phyloP scores from a whole-genome alignment of 371 early-diverging fungal genomes.

The Rhizopus sp. region DNA sequence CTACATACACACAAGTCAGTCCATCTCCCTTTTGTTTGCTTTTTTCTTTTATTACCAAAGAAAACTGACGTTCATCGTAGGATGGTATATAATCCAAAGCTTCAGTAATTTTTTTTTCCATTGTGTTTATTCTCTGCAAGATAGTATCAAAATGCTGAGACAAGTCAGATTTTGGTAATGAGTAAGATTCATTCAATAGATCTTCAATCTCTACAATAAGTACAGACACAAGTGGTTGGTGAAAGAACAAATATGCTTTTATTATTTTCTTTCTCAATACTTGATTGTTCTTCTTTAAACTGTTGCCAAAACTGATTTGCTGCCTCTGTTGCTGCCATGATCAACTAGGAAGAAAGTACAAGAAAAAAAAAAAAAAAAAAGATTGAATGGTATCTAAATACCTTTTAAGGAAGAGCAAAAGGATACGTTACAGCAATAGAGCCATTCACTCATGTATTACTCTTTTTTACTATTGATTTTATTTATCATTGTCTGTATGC shows the following conservation, averaged over 20 bases:
- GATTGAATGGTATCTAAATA: background rate
- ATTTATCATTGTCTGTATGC: too few relatives aligned
- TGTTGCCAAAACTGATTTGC: slow-evolving; percentile 40
- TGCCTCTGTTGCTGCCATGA: slow-evolving; percentile 36
- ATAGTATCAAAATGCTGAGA: slow-evolving; percentile 36
- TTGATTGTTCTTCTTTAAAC: slow-evolving; percentile 41
- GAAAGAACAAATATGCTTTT: background rate
- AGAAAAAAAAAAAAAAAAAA: background rate
- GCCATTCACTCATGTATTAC: too few relatives aligned
- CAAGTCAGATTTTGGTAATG: slow-evolving; percentile 30
- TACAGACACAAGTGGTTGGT: too few relatives aligned
- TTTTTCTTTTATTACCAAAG: slow-evolving; percentile 26
- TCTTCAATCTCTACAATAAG: slow-evolving; percentile 40
- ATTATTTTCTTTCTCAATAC: slow-evolving; percentile 15
- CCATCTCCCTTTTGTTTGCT: background rate
- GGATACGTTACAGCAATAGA: too few relatives aligned
- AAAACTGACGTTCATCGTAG: slow-evolving; percentile 62
- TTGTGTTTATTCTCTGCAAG: slow-evolving; percentile 44
- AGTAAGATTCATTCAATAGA: slow-evolving; percentile 20
- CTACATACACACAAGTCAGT: slow-evolving; percentile 26
- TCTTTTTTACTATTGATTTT: too few relatives aligned
- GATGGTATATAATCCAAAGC: slow-evolving; percentile 57
- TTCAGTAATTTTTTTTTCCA: slow-evolving; percentile 59
- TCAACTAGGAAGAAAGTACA: background rate
- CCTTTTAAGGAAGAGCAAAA: too few relatives aligned